Evolutionary conservation across 2,329 filamentous ascomycete species (phyloP).

Genomic region (Colletotrichum sp.): DNA sequence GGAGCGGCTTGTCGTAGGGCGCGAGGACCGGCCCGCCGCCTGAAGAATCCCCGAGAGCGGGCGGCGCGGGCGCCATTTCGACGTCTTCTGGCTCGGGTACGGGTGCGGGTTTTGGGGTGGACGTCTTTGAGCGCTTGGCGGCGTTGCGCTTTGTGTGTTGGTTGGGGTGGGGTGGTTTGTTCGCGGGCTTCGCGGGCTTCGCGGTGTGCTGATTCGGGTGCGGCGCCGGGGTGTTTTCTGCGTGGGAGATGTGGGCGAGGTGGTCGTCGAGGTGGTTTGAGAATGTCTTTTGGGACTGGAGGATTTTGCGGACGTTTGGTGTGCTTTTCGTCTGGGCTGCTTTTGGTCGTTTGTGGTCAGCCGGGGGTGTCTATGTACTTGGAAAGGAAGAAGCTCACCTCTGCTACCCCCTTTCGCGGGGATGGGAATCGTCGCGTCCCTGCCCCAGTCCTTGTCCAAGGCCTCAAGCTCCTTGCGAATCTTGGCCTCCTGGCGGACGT

Average conservation of each 20-base stretch:
- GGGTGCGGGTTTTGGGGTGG: constrained; percentile 4
- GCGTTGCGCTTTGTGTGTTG: constrained; percentile 22
- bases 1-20: constrained; percentile 35
- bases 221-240: constrained; percentile 38
- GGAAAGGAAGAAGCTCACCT: constrained; percentile 33
- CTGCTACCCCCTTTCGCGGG: constrained; percentile 57
- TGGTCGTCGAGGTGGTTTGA: constrained; percentile 84
- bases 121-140: constrained; percentile 20
- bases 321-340: constrained; percentile 63
- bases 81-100: constrained; percentile 28
- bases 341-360: neutral
- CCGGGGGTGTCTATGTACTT: neutral
- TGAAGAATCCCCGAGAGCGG: neutral
- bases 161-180: constrained; percentile 17
- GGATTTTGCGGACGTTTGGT: constrained; percentile 74
- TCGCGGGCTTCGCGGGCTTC: constrained; percentile 25
- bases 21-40: constrained; percentile 33
- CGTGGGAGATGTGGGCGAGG: constrained; percentile 64
- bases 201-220: constrained; percentile 31
- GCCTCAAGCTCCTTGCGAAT: constrained; percentile 82
- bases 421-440: constrained; percentile 74
- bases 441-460: constrained; percentile 80
- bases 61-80: constrained; percentile 46
- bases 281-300: constrained; percentile 83
- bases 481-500: constrained; percentile 82